phyloP scores from a whole-genome alignment of 768 basidiomycete genomes.

The Russula olivacea region DNA sequence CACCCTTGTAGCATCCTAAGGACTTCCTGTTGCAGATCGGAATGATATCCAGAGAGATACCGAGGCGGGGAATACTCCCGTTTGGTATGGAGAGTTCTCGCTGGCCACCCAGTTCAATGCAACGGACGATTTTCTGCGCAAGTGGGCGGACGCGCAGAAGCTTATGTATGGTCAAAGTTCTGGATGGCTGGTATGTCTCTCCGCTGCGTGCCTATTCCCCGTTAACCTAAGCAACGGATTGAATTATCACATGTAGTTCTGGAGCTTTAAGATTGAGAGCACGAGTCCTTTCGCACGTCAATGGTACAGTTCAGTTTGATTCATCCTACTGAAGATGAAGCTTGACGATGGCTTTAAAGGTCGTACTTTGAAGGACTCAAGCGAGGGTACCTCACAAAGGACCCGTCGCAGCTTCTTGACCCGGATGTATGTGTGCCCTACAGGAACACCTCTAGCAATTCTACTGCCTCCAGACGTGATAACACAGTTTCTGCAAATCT shows the following conservation, averaged over 20 bases:
- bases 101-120: slow-evolving; percentile 60
- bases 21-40: slow-evolving; percentile 42
- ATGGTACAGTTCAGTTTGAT: slow-evolving; percentile 45
- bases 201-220: neutral
- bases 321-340: neutral
- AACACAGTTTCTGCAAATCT: neutral
- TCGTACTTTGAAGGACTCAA: slow-evolving; percentile 60
- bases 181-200: slow-evolving; percentile 58
- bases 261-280: slow-evolving; percentile 71
- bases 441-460: slow-evolving; percentile 6
- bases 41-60: slow-evolving; percentile 47
- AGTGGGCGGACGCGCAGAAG: slow-evolving; percentile 79
- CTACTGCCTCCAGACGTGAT: neutral
- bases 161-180: slow-evolving; percentile 51
- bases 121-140: slow-evolving; percentile 50
- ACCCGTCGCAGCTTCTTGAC: slow-evolving; percentile 53
- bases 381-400: slow-evolving; percentile 54
- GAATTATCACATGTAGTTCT: slow-evolving; percentile 38
- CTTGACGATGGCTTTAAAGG: slow-evolving; percentile 37
- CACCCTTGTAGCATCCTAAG: neutral
- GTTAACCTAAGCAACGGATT: neutral
- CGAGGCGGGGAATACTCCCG: slow-evolving; percentile 40
- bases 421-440: slow-evolving; percentile 61
- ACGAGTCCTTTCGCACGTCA: slow-evolving; percentile 49
- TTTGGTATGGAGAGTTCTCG: slow-evolving; percentile 57